phyloP scores from a whole-genome alignment of 345 rosid genomes.

The Corchorus olitorius region DNA sequence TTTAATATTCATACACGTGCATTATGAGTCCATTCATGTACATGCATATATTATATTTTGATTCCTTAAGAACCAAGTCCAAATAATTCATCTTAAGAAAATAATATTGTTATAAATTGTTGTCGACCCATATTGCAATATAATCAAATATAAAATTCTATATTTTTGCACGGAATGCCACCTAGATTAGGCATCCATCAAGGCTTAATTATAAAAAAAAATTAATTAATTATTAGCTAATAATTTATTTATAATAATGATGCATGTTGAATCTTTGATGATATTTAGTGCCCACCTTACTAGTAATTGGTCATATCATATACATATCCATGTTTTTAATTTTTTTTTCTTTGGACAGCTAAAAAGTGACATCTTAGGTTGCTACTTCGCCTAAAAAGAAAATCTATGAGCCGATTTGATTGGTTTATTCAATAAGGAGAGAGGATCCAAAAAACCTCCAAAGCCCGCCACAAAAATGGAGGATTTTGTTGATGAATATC shows the following conservation, averaged over 20 bases:
- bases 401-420: constrained; percentile 24
- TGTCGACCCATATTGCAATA: background rate
- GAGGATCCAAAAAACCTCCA: background rate
- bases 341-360: constrained; percentile 19
- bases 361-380: constrained; percentile 38
- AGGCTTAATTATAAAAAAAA: background rate
- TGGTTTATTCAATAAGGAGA: constrained; percentile 20
- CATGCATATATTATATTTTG: background rate
- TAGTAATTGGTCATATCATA: background rate
- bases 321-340: background rate
- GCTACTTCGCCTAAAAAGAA: constrained; percentile 29
- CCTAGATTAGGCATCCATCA: constrained; percentile 24
- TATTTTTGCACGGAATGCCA: constrained; percentile 4
- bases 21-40: background rate
- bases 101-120: background rate
- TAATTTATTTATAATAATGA: background rate
- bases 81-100: constrained; percentile 16
- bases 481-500: background rate
- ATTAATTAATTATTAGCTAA: background rate
- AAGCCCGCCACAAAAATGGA: constrained; percentile 18
- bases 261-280: background rate
- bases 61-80: background rate
- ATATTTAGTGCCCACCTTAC: constrained; percentile 6
- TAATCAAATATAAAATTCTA: background rate
- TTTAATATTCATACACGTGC: constrained; percentile 14